Base-by-base conservation (phyloP, 257 asterid genomes). In the Nicotiana knightiana region DNA sequence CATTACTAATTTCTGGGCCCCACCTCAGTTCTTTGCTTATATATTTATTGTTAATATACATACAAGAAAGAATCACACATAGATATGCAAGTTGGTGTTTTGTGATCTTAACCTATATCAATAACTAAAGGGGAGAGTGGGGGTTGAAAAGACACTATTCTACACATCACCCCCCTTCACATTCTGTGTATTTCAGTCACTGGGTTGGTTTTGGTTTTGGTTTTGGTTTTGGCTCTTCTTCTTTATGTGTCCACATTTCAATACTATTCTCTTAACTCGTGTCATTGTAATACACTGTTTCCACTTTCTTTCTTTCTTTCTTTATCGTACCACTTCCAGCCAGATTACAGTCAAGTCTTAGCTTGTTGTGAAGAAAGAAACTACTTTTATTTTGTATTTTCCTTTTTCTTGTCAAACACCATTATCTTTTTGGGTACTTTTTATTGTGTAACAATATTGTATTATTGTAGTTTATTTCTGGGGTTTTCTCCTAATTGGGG, bases 311-410 rank as follows among this genome's bases (percentile, higher is more conserved):
- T n/a, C 26, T 26, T 53, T 12, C 32, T 48, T 62, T 46, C 48
- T 16, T 21, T 62, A 43, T 43, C 9, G 51, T 71, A 75, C 83
- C 76, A 81, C 37, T 86, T 90, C 88, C 93, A 89, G 91, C 92
- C 88, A 86, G 77, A 85, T 87, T 86, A 81, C 92, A 86, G 90
- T 81, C 83, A 78, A 89, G 85, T 84, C 80, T 88, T 86, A 63
- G 91, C 92, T 89, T 91, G 89, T 78, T 81, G 82, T 87, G 68
- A 21, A 75, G 26, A 7, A 51, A 7, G 11, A 2, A 9, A 43
- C 51, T 43, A 7, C 48, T 43, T 43, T 43, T 43, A 8, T 43
- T 43, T 43, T 43, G 51, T 43, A 43, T 43, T 43, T 58, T 58
- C n/a, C 24, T 71, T 24, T 70, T 62, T 18, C 70, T 53, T 37